Conservation (phyloP, 2,329 filamentous ascomycete genomes). For the Ambrosiella cleistominuta region DNA sequence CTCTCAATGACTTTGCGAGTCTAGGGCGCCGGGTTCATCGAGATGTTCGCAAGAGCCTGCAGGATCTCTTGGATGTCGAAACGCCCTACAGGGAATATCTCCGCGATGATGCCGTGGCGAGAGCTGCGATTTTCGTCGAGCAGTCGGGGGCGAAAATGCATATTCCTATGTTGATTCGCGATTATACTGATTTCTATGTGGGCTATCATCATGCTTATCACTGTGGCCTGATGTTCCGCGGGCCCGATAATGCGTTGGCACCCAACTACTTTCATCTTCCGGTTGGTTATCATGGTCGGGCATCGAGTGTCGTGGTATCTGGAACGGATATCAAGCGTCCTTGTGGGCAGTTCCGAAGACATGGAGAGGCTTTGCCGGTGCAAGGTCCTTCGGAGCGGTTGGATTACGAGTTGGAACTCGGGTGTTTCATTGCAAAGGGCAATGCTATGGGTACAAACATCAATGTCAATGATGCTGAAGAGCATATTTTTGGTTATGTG, state of each 20-base stretch:
- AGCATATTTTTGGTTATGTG: conserved; percentile 52
- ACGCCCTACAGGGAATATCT: conserved; percentile 18
- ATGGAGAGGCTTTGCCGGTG: conserved; percentile 2
- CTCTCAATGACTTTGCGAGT: conserved; percentile 52
- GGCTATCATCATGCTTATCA: conserved; percentile 53
- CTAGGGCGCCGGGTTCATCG: conserved; percentile 46
- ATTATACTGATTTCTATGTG: conserved; percentile 64
- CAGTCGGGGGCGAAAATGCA: conserved; percentile 22
- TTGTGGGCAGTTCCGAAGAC: conserved; percentile 43
- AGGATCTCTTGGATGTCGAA: conserved; percentile 36
- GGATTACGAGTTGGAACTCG: conserved; percentile 56
- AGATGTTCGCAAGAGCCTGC: conserved; percentile 48
- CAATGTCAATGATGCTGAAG: conserved; percentile 41
- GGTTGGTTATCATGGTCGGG: conserved; percentile 56
- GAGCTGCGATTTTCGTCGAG: not conserved
- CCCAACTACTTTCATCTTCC: conserved; percentile 59
- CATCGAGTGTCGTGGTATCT: conserved; percentile 52
- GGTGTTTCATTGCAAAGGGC: conserved; percentile 44
- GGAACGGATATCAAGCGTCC: conserved; percentile 50
- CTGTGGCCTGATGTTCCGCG: conserved; percentile 48
- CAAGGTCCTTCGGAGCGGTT: conserved; percentile 20
- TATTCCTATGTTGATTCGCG: conserved; percentile 52
- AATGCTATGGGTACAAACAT: conserved; percentile 46
- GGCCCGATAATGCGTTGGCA: conserved; percentile 50
- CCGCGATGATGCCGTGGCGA: not conserved